These are phyloP conservation scores for Fagopyrum tataricum DNA, from an alignment of 148 eudicot genomes.

Conservation along the genomic window DNA sequence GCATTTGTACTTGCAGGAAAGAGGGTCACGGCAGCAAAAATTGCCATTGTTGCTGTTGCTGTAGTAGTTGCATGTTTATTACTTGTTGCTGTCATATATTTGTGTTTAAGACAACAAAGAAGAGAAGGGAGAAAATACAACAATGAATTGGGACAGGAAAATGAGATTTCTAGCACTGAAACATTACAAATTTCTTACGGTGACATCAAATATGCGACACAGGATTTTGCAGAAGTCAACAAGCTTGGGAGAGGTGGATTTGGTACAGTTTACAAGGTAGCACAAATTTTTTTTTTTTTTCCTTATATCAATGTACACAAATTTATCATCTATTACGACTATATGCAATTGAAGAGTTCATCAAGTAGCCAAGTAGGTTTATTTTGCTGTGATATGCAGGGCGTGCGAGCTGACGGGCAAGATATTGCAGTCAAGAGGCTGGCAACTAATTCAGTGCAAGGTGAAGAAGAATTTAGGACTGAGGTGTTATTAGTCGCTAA, in stretches of 20 bases:
- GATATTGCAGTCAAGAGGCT: slow-evolving; percentile 46
- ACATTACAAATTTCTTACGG: not conserved
- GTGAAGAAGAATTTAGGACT: slow-evolving; percentile 35
- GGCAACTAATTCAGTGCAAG: slow-evolving; percentile 28
- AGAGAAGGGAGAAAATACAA: not conserved
- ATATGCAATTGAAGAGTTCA: not conserved
- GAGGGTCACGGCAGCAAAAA: not conserved
- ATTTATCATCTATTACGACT: not conserved
- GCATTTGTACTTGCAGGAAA: not conserved
- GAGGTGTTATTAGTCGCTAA: slow-evolving; percentile 37
- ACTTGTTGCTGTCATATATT: not conserved
- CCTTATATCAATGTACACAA: not conserved
- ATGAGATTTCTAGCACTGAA: not conserved
- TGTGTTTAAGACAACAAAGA: not conserved
- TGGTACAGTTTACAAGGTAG: slow-evolving; percentile 5
- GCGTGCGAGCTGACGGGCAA: slow-evolving; percentile 25
- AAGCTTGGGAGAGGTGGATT: slow-evolving; percentile 8
- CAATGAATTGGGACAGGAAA: not conserved
- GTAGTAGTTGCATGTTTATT: not conserved
- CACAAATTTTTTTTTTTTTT: not conserved
- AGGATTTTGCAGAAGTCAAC: slow-evolving; percentile 3
- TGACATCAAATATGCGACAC: not conserved
- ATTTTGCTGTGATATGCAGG: slow-evolving; percentile 18
- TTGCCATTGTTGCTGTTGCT: not conserved
- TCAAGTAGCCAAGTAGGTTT: not conserved